Percentiles rank a stretch among this genome's conserved stretches.
Evolutionary conservation across 805 yeast species (phyloP).

Genomic region (Hanseniaspora lachancei): DNA sequence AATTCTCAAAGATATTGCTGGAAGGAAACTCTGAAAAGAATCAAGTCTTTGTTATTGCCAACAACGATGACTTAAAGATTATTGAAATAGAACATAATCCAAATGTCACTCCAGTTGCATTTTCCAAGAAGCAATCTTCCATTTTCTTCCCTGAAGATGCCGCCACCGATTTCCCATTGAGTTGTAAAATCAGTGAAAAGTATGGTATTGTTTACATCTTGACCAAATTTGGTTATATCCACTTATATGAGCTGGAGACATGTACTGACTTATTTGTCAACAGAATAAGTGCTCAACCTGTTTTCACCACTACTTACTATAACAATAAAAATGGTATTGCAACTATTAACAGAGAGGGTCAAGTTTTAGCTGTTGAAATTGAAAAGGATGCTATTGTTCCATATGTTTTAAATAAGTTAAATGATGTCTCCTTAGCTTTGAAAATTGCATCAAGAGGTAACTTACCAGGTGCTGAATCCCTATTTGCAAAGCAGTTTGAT

Average conservation of each 20-base stretch:
- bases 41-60: slow-evolving; percentile 85
- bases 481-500: slow-evolving; percentile 85
- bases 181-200: slow-evolving; percentile 70
- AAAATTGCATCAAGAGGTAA: slow-evolving; percentile 90
- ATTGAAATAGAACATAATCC: slow-evolving; percentile 93
- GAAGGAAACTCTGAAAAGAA: slow-evolving; percentile 58
- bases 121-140: slow-evolving; percentile 79
- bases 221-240: slow-evolving; percentile 94
- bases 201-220: slow-evolving; percentile 80
- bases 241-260: slow-evolving; percentile 83
- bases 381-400: slow-evolving; percentile 76
- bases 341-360: slow-evolving; percentile 89
- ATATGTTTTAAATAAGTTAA: slow-evolving; percentile 71
- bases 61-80: slow-evolving; percentile 71
- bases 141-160: slow-evolving; percentile 96
- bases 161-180: slow-evolving; percentile 87
- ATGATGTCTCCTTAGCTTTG: slow-evolving; percentile 77
- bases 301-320: slow-evolving; percentile 73
- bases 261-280: slow-evolving; percentile 89
- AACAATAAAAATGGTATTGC: slow-evolving; percentile 69
- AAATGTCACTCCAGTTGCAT: slow-evolving; percentile 57
- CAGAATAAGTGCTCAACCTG: slow-evolving; percentile 90
- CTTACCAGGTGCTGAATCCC: slow-evolving; percentile 89
- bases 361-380: slow-evolving; percentile 83
- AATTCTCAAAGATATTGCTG: slow-evolving; percentile 63